These are phyloP conservation scores for Cyclotella sp. DNA, from an alignment of 108 stramenopile species.

Conservation along the genomic window DNA sequence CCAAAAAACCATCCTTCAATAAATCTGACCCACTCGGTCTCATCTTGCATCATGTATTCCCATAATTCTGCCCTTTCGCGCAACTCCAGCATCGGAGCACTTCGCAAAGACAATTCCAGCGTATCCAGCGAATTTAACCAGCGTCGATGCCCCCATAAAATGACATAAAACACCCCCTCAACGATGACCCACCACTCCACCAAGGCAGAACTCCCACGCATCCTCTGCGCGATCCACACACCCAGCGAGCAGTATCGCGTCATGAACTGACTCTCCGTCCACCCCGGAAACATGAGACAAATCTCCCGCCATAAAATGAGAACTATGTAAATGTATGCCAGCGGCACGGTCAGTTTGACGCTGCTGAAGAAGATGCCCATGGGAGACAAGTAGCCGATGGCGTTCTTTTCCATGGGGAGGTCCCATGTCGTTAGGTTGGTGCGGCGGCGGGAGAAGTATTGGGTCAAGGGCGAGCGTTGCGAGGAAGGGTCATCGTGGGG, in stretches of 20 bases:
- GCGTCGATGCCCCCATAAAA: constrained; percentile 59
- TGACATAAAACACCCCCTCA: constrained; percentile 82
- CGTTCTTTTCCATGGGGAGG: constrained; percentile 32
- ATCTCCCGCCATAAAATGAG: constrained; percentile 78
- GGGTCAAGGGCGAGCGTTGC: not conserved
- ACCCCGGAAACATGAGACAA: constrained; percentile 60
- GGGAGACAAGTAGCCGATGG: constrained; percentile 16
- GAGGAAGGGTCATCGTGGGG: not conserved
- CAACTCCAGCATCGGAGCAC: constrained; percentile 77
- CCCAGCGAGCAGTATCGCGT: constrained; percentile 61
- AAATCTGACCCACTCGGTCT: constrained; percentile 60
- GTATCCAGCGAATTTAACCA: constrained; percentile 81
- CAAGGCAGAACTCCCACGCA: constrained; percentile 56
- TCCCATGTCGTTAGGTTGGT: constrained; percentile 27
- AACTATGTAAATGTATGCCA: constrained; percentile 76
- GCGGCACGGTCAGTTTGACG: constrained; percentile 68
- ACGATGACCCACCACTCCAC: constrained; percentile 84
- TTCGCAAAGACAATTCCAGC: constrained; percentile 70
- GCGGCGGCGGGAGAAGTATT: constrained; percentile 22
- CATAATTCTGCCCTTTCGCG: constrained; percentile 69
- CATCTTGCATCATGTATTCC: constrained; percentile 71
- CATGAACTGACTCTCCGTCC: constrained; percentile 55
- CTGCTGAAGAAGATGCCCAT: constrained; percentile 66
- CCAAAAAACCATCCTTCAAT: constrained; percentile 90
- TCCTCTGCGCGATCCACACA: constrained; percentile 56